Percentiles rank a stretch among this genome's conserved stretches.
phyloP scores from a whole-genome alignment of 2,329 filamentous ascomycete genomes.

The Penicillium crustosum region DNA sequence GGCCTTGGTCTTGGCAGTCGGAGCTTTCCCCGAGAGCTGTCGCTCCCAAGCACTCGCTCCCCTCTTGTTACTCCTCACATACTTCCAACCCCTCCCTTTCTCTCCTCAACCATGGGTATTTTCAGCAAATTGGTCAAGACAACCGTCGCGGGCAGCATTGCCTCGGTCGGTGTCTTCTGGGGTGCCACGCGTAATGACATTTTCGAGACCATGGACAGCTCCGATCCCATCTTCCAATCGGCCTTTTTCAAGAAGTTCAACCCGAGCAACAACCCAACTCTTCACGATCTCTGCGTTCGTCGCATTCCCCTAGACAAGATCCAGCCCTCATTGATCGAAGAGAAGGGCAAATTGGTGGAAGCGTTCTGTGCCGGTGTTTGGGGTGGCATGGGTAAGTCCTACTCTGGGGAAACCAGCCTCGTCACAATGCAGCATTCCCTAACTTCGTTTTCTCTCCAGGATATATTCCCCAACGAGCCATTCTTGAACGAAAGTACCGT shows the following conservation, averaged over 20 bases:
- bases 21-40: conserved; percentile 7
- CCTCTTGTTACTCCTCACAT: neutral
- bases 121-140: conserved; percentile 48
- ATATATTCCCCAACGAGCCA: conserved; percentile 56
- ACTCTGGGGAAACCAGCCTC: neutral
- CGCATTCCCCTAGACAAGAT: conserved; percentile 63
- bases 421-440: neutral
- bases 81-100: neutral
- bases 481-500: conserved; percentile 60
- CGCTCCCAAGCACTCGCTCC: neutral
- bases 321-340: conserved; percentile 63
- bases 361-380: conserved; percentile 68
- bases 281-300: conserved; percentile 65
- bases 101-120: conserved; percentile 51
- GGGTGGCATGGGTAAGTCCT: conserved; percentile 60
- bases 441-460: conserved; percentile 15
- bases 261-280: conserved; percentile 60
- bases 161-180: conserved; percentile 54
- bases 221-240: conserved; percentile 62
- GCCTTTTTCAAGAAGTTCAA: conserved; percentile 61
- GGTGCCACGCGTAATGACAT: conserved; percentile 57
- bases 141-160: conserved; percentile 48
- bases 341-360: conserved; percentile 60
- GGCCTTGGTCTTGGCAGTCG: neutral
- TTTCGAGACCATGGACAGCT: conserved; percentile 58